Base-by-base conservation (phyloP, 306 rosid genomes). In the Mimosa pudica region DNA sequence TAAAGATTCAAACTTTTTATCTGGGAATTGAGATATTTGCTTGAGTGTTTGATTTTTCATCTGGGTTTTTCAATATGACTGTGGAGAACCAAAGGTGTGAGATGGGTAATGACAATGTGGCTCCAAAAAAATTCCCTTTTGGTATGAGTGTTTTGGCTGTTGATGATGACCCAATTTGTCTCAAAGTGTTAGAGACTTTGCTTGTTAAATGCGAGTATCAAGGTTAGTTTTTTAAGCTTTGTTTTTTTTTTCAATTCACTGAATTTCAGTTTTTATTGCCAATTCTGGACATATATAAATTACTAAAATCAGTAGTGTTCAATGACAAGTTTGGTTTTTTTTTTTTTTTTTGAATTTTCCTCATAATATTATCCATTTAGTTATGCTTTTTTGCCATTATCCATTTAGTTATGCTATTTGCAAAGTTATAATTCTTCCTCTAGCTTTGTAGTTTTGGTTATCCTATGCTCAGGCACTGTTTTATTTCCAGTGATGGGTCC, bases 91-190 rank as follows among this genome's bases (percentile, higher is more conserved):
- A 84, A 82, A 88, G 81, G 70, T 74, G 45, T 69, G 73, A 45
- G 69, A 71, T 81, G 72, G 73, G 51, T 57, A 74, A 67, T 55
- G 84, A 83, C 68, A 85, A 83, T 73, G 86, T 41, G 16, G 60
- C 68, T 32, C 8, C 51, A 35, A 92, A 88, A 70, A 78, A 35
- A 62, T 94, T 94, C 80, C 97, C 97, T 4, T 89, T 82, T 62
- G 98, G 98, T 57, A 90, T 94, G 98, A 87, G 90, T 60, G 97
- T 94, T 82, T 89, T 94, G 20, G 97, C 93, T 3, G 98, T 92
- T 46, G 98, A 94, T 14, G 97, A 92, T 54, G 85, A 92, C 83
- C 89, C 83, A 71, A 81, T 79, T 57, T 94, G 97, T 81, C 91
- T 94, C 75, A 92, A 80, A 76, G 44, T 90, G 18, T 78, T 92